phyloP scores from a whole-genome alignment of 2,329 filamentous ascomycete species.

The Juglanconis juglandina region DNA sequence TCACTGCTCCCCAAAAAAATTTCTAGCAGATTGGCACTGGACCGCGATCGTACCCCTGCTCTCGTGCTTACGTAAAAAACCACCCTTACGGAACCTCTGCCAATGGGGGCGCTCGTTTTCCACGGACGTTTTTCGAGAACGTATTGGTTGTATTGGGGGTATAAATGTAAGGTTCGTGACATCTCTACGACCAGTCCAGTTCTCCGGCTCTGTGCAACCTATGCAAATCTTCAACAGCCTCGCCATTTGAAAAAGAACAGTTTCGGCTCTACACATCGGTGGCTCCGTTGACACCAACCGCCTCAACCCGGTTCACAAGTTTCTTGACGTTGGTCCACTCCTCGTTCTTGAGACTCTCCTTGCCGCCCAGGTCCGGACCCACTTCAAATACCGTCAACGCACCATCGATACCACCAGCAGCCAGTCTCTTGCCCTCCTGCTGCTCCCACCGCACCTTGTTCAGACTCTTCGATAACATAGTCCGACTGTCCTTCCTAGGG shows the following conservation, averaged over 20 bases:
- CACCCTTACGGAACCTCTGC: too few species aligned
- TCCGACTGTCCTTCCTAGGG: slow-evolving; percentile 59
- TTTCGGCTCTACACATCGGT: slow-evolving; percentile 32
- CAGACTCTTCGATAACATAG: slow-evolving; percentile 76
- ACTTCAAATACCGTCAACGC: slow-evolving; percentile 93
- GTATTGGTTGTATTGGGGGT: slow-evolving; percentile 4
- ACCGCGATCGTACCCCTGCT: not conserved
- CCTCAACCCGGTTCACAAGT: slow-evolving; percentile 73
- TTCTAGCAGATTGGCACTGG: not conserved
- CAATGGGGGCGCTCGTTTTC: too few species aligned
- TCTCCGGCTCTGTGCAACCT: slow-evolving; percentile 7
- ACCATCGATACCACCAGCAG: slow-evolving; percentile 88
- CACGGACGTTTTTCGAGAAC: not conserved
- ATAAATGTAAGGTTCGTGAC: slow-evolving; percentile 16
- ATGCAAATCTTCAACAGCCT: not conserved
- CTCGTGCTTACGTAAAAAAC: not conserved
- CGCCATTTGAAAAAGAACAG: not conserved
- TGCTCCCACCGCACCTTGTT: slow-evolving; percentile 96
- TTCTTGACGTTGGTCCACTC: slow-evolving; percentile 95
- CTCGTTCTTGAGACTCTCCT: slow-evolving; percentile 76
- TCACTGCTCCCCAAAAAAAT: not conserved
- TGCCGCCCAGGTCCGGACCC: slow-evolving; percentile 74
- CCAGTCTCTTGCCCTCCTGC: slow-evolving; percentile 79
- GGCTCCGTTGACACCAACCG: slow-evolving; percentile 48
- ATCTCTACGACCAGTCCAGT: slow-evolving; percentile 2